Percentiles rank a stretch among this genome's conserved stretches.
Conservation (phyloP, 2,329 filamentous ascomycete species). For the Clarireedia sp. region DNA sequence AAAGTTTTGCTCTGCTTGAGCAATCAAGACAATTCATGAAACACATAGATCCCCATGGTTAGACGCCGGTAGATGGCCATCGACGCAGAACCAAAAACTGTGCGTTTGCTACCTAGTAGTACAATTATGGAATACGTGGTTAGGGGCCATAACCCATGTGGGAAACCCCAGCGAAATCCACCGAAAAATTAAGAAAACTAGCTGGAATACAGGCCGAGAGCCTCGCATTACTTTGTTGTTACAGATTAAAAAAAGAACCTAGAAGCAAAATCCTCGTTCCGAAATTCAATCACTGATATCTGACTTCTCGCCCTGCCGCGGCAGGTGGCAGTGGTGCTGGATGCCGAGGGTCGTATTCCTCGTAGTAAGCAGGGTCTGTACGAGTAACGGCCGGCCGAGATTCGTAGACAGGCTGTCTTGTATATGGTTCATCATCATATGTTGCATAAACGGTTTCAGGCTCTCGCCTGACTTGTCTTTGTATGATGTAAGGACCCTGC, state of each 20-base stretch:
- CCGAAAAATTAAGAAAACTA: not conserved
- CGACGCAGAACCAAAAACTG: too few species aligned
- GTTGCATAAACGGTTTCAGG: constrained; percentile 27
- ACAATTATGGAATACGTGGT: too few species aligned
- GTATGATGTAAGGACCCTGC: constrained; percentile 40
- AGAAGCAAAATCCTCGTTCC: not conserved
- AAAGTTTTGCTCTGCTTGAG: too few species aligned
- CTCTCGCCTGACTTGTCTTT: constrained; percentile 33
- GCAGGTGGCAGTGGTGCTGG: constrained; percentile 27
- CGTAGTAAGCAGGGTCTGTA: constrained; percentile 26
- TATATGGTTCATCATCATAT: constrained; percentile 24
- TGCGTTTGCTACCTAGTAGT: too few species aligned
- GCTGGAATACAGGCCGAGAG: not conserved
- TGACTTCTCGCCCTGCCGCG: constrained; percentile 18
- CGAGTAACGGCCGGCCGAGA: constrained; percentile 16
- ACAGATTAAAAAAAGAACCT: not conserved
- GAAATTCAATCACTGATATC: constrained; percentile 19
- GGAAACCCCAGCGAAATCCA: not conserved
- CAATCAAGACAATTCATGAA: too few species aligned
- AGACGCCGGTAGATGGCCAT: too few species aligned
- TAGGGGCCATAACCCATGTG: too few species aligned
- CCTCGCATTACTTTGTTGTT: not conserved
- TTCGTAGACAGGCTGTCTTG: constrained; percentile 25
- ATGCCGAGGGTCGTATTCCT: constrained; percentile 40
- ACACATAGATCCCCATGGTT: too few species aligned